A percentile compares a stretch with the other conserved stretches of the same genome.
These are phyloP conservation scores for Hibiscus syriacus DNA, from an alignment of 345 rosid genomes.

Conservation along the genomic window DNA sequence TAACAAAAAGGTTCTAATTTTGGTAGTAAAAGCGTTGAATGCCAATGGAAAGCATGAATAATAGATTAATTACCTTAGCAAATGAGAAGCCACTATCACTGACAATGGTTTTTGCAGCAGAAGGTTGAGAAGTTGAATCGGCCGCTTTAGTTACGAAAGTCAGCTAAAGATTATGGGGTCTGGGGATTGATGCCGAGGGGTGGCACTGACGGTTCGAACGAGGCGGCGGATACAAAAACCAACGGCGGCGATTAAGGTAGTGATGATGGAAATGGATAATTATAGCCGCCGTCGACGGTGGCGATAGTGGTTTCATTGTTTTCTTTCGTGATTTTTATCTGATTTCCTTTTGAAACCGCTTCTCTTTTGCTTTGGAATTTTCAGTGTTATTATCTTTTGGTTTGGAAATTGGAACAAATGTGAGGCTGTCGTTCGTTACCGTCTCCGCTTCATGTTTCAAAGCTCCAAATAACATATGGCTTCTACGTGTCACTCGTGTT, in stretches of 20 bases:
- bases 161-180: not conserved
- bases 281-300: slow-evolving; percentile 6
- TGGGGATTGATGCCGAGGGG: not conserved
- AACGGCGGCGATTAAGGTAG: not conserved
- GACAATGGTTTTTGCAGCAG: not conserved
- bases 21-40: no score
- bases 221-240: not conserved
- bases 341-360: not conserved
- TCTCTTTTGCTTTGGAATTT: not conserved
- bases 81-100: not conserved
- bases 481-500: not conserved
- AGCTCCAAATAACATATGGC: not conserved
- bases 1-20: no score
- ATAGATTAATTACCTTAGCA: not conserved
- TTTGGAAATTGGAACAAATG: not conserved
- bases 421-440: not conserved
- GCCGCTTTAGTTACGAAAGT: not conserved
- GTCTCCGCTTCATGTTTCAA: not conserved
- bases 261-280: slow-evolving; percentile 3
- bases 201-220: not conserved
- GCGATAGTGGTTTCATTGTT: slow-evolving; percentile 6
- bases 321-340: no score
- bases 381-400: not conserved
- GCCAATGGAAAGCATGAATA: not conserved
- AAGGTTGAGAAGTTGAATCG: slow-evolving; percentile 7